Percentiles rank a stretch among this genome's conserved stretches.
phyloP scores from a whole-genome alignment of 2,329 filamentous ascomycete genomes.

The Thielaviopsis punctulata region DNA sequence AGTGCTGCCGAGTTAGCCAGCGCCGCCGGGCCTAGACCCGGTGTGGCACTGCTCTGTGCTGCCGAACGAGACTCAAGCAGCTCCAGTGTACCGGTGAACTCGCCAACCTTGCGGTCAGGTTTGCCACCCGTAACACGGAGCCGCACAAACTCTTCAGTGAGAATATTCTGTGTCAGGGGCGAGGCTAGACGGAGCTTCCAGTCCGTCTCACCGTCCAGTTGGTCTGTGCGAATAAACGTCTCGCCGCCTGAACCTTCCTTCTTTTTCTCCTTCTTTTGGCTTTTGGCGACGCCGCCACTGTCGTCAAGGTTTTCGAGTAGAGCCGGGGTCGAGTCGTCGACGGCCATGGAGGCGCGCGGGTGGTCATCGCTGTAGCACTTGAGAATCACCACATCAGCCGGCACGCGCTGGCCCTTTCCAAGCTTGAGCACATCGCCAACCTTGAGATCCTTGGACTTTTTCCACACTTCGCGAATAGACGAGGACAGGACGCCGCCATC shows the following conservation, averaged over 20 bases:
- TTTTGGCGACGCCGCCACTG: background rate
- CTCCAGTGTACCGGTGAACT: constrained; percentile 81
- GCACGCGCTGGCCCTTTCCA: constrained; percentile 79
- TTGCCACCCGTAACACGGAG: constrained; percentile 66
- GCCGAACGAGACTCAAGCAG: constrained; percentile 39
- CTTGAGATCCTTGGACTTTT: constrained; percentile 73
- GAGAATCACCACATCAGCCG: constrained; percentile 83
- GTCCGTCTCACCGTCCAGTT: constrained; percentile 93
- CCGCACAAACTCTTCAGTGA: constrained; percentile 52
- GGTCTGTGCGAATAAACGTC: constrained; percentile 93
- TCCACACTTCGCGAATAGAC: constrained; percentile 47
- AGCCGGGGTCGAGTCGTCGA: constrained; percentile 23
- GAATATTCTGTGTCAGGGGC: constrained; percentile 64
- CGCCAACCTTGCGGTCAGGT: constrained; percentile 85
- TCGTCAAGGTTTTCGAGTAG: constrained; percentile 19
- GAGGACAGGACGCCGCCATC: constrained; percentile 29
- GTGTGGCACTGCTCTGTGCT: constrained; percentile 23
- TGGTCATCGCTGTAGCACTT: constrained; percentile 42
- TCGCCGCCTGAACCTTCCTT: constrained; percentile 45
- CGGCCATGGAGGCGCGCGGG: constrained; percentile 24
- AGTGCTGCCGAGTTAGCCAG: constrained; percentile 48
- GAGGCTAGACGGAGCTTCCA: constrained; percentile 92
- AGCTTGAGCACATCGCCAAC: constrained; percentile 94
- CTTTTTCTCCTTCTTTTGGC: constrained; percentile 20
- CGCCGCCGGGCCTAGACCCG: constrained; percentile 13